phyloP scores from a whole-genome alignment of 345 rosid genomes.

The Carallia pectinifolia region DNA sequence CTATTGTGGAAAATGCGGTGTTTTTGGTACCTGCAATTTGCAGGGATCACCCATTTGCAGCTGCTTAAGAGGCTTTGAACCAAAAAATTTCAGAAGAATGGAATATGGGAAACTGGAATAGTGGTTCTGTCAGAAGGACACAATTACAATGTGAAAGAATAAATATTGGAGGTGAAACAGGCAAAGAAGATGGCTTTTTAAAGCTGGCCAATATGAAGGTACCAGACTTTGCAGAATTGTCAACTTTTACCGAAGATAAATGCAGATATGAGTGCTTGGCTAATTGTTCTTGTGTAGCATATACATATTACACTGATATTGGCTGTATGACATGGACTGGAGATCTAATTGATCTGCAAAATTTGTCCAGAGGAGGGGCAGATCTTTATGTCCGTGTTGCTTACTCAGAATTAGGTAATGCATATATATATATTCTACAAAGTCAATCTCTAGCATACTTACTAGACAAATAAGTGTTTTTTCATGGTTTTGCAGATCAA shows the following conservation, averaged over 20 bases:
- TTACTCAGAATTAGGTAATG: constrained; percentile 22
- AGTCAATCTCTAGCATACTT: not conserved
- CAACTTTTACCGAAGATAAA: not conserved
- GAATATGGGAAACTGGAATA: constrained; percentile 38
- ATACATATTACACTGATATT: constrained; percentile 19
- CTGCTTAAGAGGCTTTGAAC: constrained; percentile 54
- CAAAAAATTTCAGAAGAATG: constrained; percentile 40
- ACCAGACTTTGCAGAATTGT: constrained; percentile 39
- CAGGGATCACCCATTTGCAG: constrained; percentile 38
- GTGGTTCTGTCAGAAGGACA: constrained; percentile 48
- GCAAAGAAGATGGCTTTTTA: constrained; percentile 41
- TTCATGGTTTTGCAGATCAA: not conserved
- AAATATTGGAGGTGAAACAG: constrained; percentile 15
- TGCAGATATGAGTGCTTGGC: constrained; percentile 25
- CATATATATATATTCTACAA: not conserved
- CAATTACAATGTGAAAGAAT: constrained; percentile 31
- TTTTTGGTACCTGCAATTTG: constrained; percentile 35
- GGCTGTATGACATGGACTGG: constrained; percentile 29
- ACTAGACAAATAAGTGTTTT: not conserved
- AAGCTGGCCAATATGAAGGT: constrained; percentile 37
- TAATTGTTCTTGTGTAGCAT: constrained; percentile 38
- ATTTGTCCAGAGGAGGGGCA: constrained; percentile 12
- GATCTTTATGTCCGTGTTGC: constrained; percentile 18
- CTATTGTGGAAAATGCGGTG: constrained; percentile 51
- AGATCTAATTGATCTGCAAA: constrained; percentile 11